Evolutionary conservation across 73 alveolate genomes (phyloP).

Genomic region (Paramecium sonneborni): DNA sequence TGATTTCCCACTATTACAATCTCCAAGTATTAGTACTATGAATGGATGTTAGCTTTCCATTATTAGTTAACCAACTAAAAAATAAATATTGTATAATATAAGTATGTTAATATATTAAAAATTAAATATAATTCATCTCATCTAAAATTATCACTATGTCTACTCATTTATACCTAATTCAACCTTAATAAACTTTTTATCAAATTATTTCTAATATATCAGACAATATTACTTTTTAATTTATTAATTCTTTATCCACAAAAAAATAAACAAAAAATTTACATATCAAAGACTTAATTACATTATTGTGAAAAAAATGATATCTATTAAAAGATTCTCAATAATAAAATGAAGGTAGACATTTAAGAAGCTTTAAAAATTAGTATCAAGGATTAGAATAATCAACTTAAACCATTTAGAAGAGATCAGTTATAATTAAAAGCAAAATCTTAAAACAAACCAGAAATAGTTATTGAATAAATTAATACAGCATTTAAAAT

Average conservation of each 20-base stretch:
- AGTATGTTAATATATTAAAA: too few species aligned
- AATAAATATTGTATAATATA: background rate
- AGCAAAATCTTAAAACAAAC: background rate
- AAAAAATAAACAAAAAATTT: background rate
- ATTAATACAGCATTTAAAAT: background rate
- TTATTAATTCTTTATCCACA: background rate
- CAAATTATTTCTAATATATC: too few species aligned
- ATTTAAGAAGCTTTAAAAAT: background rate
- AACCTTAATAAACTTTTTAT: too few species aligned
- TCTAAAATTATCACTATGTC: background rate
- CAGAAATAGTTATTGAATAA: background rate
- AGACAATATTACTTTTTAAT: too few species aligned
- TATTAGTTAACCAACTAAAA: background rate
- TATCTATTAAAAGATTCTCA: background rate
- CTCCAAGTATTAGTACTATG: background rate
- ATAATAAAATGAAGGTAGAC: background rate
- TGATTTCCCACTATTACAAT: constrained; percentile 8
- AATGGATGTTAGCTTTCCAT: background rate
- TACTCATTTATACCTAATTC: too few species aligned
- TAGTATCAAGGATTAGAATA: constrained; percentile 5
- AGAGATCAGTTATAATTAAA: background rate
- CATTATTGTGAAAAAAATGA: background rate
- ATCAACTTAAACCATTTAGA: constrained; percentile 31
- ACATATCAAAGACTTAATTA: background rate
- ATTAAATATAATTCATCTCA: background rate